These are phyloP conservation scores for Paratinospora sagittata DNA, from an alignment of 164 flowering plant genomes.

Conservation along the genomic window DNA sequence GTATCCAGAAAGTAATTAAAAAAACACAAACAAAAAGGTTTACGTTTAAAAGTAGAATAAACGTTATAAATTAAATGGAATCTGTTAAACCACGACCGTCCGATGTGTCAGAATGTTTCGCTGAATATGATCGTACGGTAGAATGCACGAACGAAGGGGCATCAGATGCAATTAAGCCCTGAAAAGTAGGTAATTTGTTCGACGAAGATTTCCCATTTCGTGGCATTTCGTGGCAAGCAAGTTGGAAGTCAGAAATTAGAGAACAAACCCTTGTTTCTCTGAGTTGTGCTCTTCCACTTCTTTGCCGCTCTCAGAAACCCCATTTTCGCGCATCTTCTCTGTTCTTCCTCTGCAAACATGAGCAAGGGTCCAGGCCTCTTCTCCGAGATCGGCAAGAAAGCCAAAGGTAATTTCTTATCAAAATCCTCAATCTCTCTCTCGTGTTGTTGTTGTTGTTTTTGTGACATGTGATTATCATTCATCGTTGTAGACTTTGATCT, in stretches of 20 bases:
- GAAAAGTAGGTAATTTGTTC: neutral
- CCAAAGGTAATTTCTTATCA: constrained; percentile 19
- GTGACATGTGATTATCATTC: neutral
- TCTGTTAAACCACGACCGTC: neutral
- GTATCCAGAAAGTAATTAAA: too few relatives aligned
- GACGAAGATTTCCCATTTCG: neutral
- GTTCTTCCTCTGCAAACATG: constrained; percentile 18
- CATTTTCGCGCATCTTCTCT: neutral
- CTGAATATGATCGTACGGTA: neutral
- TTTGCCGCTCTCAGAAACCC: neutral
- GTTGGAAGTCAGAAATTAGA: neutral
- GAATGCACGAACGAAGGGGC: neutral
- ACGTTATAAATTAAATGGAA: too few relatives aligned
- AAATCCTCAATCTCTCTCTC: neutral
- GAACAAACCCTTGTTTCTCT: neutral
- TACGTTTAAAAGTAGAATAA: too few relatives aligned
- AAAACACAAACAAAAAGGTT: too few relatives aligned
- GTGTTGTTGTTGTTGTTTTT: neutral
- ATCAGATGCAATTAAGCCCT: neutral
- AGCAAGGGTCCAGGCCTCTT: constrained; percentile 31
- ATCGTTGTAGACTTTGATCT: neutral
- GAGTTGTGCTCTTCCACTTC: too few relatives aligned
- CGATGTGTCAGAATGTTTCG: neutral
- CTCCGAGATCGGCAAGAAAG: constrained; percentile 34
- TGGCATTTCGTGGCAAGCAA: neutral